Base-by-base conservation (phyloP, 2,329 filamentous ascomycete genomes). In the Talaromyces funiculosus region DNA sequence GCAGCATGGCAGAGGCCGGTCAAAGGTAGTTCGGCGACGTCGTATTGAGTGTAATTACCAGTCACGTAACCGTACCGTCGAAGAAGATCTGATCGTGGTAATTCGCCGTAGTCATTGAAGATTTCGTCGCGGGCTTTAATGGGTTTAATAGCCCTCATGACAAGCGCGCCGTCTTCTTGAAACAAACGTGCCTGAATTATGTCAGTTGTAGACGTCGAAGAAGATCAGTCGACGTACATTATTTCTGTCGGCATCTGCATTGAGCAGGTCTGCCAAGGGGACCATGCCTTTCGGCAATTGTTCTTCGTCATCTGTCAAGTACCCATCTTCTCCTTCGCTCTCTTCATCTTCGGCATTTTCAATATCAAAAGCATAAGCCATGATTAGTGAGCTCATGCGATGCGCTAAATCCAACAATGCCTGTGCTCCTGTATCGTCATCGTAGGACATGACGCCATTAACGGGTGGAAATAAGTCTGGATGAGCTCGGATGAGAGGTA, bases 331-430 rank as follows among this genome's bases (percentile, higher is more conserved):
- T 7, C 74, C 75, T 3, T 83, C 82, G 2, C 86, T 83, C 1
- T 85, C 84, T 0, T 84, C 80, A 4, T 86, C 80, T 22, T 85
- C 82, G 0, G 73, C 68, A 37, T 80, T 80, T 64, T 86, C 84
- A 6, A 96, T 82, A 66, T 96, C 92, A 71, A 96, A 96, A 0
- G 91, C 91, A 71, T 96, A 96, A 0, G 91, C 88, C 91, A 96
- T 95, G 66, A 96, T 93, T 16, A 89, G 86, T 63, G 88, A 92
- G 1, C 90, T 92, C 87, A 96, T 92, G 8, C 85, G 82, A 71
- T 96, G 91, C 57, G 89, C 88, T 18, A 86, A 72, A 16, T 75
- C 68, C 3, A 87, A 68, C 12, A 87, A 74, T 24, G 80, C 73
- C 59, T 78, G 75, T 59, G 81, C 65, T 20, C 78, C 66, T 59